phyloP scores from a whole-genome alignment of 2,329 filamentous ascomycete species.

The Orbilia brochopaga region DNA sequence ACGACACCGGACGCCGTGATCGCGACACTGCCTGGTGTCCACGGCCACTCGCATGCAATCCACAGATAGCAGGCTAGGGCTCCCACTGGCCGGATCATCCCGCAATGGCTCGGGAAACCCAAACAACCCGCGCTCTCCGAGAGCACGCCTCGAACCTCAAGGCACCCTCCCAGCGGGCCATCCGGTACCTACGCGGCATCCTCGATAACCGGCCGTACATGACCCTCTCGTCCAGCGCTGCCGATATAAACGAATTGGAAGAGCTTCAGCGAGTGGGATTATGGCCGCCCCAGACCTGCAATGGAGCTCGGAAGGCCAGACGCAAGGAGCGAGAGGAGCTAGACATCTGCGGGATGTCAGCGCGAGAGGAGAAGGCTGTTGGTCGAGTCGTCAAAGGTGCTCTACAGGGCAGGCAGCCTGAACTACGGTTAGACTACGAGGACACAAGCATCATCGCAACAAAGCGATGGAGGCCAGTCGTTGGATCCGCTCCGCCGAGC shows the following conservation, averaged over 20 bases:
- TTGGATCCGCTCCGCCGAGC: conserved; percentile 1
- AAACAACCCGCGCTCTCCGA: conserved; percentile 51
- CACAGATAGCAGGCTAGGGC: conserved; percentile 32
- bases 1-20: conserved; percentile 8
- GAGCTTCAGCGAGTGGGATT: conserved; percentile 27
- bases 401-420: conserved; percentile 38
- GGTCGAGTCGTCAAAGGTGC: conserved; percentile 22
- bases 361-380: conserved; percentile 22
- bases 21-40: conserved; percentile 22
- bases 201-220: conserved; percentile 49
- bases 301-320: conserved; percentile 27
- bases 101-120: conserved; percentile 48
- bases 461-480: conserved; percentile 23
- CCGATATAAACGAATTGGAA: conserved; percentile 41
- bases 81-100: conserved; percentile 17
- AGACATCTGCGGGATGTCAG: conserved; percentile 37
- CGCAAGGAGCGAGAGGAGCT: conserved; percentile 26
- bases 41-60: conserved; percentile 10
- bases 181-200: conserved; percentile 53
- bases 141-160: conserved; percentile 52
- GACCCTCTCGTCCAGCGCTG: conserved; percentile 28
- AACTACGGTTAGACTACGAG: conserved; percentile 38
- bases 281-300: conserved; percentile 42
- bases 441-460: conserved; percentile 43
- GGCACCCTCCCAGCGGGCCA: conserved; percentile 52